phyloP scores from a whole-genome alignment of 2,329 filamentous ascomycete genomes.

The Aspergillus bombycis region DNA sequence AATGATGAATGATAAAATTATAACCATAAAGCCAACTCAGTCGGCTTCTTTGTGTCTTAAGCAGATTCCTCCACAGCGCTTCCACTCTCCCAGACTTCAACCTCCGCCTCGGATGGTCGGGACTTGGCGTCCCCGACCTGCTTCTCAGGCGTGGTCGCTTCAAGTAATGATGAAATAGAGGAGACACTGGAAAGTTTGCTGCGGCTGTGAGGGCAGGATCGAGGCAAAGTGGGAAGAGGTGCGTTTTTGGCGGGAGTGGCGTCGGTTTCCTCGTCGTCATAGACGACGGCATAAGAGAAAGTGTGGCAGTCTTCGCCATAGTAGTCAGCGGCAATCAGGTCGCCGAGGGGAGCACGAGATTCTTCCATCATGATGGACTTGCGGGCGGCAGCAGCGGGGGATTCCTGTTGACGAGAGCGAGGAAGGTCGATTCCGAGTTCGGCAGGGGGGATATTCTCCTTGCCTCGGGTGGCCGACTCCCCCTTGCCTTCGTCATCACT shows the following conservation, averaged over 20 bases:
- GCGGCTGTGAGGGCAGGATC: constrained; percentile 14
- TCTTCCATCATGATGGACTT: constrained; percentile 64
- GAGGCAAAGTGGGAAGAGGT: constrained; percentile 10
- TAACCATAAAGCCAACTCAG: background rate
- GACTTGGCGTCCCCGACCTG: constrained; percentile 53
- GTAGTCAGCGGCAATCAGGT: constrained; percentile 69
- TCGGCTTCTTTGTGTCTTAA: background rate
- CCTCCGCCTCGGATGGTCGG: constrained; percentile 53
- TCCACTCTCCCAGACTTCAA: constrained; percentile 72
- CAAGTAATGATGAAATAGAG: constrained; percentile 31
- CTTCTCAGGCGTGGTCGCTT: constrained; percentile 22
- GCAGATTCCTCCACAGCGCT: constrained; percentile 61
- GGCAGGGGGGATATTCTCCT: constrained; percentile 87
- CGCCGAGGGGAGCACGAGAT: constrained; percentile 67
- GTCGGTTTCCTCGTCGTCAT: constrained; percentile 57
- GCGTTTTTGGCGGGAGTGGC: constrained; percentile 21
- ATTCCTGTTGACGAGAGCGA: constrained; percentile 25
- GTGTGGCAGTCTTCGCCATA: constrained; percentile 69
- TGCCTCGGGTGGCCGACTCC: constrained; percentile 64
- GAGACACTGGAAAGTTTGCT: constrained; percentile 28
- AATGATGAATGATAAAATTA: background rate
- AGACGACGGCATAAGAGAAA: constrained; percentile 63
- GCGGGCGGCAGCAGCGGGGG: constrained; percentile 31
- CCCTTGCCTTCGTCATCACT: constrained; percentile 75
- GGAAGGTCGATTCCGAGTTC: constrained; percentile 64